Conservation (phyloP, 352 stramenopile species). For the Nothophytophthora sp. region DNA sequence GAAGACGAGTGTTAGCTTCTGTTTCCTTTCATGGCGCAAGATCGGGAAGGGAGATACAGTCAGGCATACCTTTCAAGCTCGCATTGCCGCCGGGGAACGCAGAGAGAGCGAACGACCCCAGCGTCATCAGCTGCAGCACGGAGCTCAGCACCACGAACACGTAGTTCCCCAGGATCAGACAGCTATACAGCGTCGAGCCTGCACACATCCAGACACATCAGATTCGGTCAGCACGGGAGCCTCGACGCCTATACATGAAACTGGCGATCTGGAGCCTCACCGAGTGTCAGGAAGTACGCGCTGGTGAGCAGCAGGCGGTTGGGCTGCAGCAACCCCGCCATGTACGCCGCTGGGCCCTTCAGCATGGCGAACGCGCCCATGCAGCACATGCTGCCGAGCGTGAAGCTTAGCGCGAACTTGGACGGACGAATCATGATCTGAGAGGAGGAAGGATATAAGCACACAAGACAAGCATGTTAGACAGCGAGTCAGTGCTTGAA, state of each 20-base stretch:
- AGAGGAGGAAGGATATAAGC: too few relatives aligned
- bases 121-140: conserved; percentile 58
- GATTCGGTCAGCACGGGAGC: too few relatives aligned
- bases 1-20: conserved; percentile 1
- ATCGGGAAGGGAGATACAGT: too few relatives aligned
- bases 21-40: too few relatives aligned
- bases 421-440: conserved; percentile 82
- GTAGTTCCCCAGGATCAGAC: conserved; percentile 82
- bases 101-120: conserved; percentile 57
- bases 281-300: conserved; percentile 71
- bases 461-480: too few relatives aligned
- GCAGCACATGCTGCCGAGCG: conserved; percentile 72
- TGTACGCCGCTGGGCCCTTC: conserved; percentile 63
- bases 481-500: too few relatives aligned
- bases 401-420: conserved; percentile 86
- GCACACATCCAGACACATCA: neutral
- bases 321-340: conserved; percentile 56
- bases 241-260: too few relatives aligned
- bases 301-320: conserved; percentile 66
- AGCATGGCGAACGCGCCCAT: conserved; percentile 82
- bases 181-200: conserved; percentile 81
- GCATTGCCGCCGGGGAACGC: conserved; percentile 63
- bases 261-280: conserved; percentile 33
- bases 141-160: conserved; percentile 83
- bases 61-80: conserved; percentile 62